Base-by-base conservation (phyloP, 129 eudicot species). In the Artemisia argyi region DNA sequence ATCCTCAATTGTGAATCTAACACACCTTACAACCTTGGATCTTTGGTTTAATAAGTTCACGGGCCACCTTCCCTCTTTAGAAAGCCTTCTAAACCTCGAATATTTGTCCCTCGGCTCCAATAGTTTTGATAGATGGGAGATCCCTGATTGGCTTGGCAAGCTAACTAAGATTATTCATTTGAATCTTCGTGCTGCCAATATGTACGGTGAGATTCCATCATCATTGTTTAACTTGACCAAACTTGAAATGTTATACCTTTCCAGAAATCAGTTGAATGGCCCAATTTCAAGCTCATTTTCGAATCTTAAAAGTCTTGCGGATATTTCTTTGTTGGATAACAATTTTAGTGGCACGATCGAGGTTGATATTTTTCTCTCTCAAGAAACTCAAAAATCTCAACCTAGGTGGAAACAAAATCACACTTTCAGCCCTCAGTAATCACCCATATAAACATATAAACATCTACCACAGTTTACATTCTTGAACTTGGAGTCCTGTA, bases 171-270 rank as follows among this genome's bases (percentile, higher is more conserved):
- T 80, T 35, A 48, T 60, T 22, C 0, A 4, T 20, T 26, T 81
- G 56, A 10, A 5, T 12, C 74, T 81, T 76, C 0, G 0, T 7
- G 35, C 5, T 35, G 57, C 22, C 49, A 75, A 70, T 35, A 44
- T 81, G 35, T 52, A 18, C 18, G 74, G 81, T 22, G 50, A 70
- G 26, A 70, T 70, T 19, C 78, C 78, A 5, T 46, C 78, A 11
- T 71, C 67, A 22, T 15, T 81, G 56, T 64, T 35, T 48, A 78
- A 78, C 69, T 28, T 67, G 72, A 80, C 79, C 32, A 17, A 74
- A 22, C 3, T 74, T 54, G 52, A 1, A 26, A 0, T 0, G 11
- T 15, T 76, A 47, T 15, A 18, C 17, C 70, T 76, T 17, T 30
- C 28, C 12, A 7, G 0, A 0, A 68, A 68, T n/a, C n/a, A 20